Base-by-base conservation (phyloP, 208 protist species). In the Trypanosoma lewisi region DNA sequence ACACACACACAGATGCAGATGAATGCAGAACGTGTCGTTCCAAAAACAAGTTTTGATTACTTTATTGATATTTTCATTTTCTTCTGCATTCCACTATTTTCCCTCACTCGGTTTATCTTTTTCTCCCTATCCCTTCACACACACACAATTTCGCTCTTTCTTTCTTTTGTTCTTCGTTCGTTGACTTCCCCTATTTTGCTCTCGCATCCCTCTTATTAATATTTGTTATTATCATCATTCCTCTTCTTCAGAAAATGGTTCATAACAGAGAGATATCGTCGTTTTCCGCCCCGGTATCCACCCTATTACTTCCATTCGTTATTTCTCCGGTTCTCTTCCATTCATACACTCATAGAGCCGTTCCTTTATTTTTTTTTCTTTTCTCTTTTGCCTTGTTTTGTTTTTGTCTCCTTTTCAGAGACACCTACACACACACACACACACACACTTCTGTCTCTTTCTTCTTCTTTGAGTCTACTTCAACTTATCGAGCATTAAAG, bases 381-480 rank as follows among this genome's bases (percentile, higher is more conserved):
- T 56, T 41, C 21, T 50, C 48, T 59, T 54, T 36, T 44, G 51
- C 21, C 14, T 36, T 25, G 25, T 34, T 54, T 50, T 25, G 16
- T 36, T 36, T 59, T n/a, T 51, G 30, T 39, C 5, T 54, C 37
- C 6, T 17, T 3, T 59, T 51, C 14, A 50, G 23, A 31, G 37
- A 49, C 11, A 31, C 23, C 4, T 37, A 49, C 19, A 37, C 11
- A 27, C 2, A 58, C 4, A 48, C 2, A 49, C 14, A 56, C 1
- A 47, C n/a, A 56, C 5, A 65, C 6, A 19, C 9, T 8, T 42
- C 5, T 42, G 19, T 57, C 31, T 30, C 48, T 27, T 60, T 28
- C 11, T 28, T 45, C 11, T 44, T 44, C 42, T 41, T 42, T 48
- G 42, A 16, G 34, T 36, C 28, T 65, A 54, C 52, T 65, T 65